Evolutionary conservation across 106 monocot genomes (phyloP), one percentile per base, ranked within the genome.

Genomic region (Dioscorea zingiberensis): DNA sequence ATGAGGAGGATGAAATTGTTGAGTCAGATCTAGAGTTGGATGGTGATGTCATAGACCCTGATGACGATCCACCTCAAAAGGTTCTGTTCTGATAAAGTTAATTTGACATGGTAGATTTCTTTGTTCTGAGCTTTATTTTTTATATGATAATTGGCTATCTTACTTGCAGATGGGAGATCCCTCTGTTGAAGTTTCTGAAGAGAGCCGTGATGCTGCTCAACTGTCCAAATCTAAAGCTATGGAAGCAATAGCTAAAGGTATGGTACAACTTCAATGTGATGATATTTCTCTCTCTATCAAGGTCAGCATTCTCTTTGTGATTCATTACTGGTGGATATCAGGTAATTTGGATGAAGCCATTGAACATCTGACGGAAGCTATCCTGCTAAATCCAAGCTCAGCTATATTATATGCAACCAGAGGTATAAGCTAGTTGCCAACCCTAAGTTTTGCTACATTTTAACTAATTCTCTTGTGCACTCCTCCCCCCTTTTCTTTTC

Each of bases 11-110:
- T 73, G 85, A 81, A 68, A 86, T 93, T 64, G 59, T 85, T 60
- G 93, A 93, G 69, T 93, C 93, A 49, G 88, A 93, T 69, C 47
- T 93, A 60, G 93, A 93, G 45, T 74, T 93, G 60, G 85, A 86
- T 7, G 93, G 86, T 27, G 83, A 81, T 38, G 58, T 74, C 25
- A 73, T 89, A 4, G 83, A 86, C 69, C 85, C 83, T 63, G 93
- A 93, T 60, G 72, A 83, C 77, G 93, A 89, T 70, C 83, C 83
- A 67, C 89, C 83, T 22, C 93, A 85, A 66, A 74, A 85, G 89
- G 93, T 93, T 32, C 30, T 77, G 59, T 56, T 67, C 17, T 11
- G 1, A 55, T 21, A 10, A 29, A 24, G 32, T 7, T 71, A 49
- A 24, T 54, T 58, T 60, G 16, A 19, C 24, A 26, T 63, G 46